Percentiles rank a stretch among this genome's conserved stretches.
phyloP scores from a whole-genome alignment of 2,329 filamentous ascomycete species.

The Juglanconis oblonga region DNA sequence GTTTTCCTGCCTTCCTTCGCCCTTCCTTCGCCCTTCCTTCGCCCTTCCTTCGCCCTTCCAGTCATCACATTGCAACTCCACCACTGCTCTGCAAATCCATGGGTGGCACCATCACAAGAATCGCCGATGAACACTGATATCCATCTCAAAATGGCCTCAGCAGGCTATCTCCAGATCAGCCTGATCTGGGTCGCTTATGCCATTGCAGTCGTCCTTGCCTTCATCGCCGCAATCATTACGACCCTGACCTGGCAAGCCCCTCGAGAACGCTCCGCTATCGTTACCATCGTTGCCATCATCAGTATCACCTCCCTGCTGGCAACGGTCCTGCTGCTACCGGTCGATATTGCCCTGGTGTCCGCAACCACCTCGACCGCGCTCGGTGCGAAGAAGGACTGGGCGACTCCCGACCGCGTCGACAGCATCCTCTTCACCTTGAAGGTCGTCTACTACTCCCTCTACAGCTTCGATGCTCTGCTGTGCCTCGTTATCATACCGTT shows the following conservation, averaged over 20 bases:
- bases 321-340: conserved; percentile 86
- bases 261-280: conserved; percentile 76
- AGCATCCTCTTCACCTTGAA: conserved; percentile 77
- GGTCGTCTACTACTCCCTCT: conserved; percentile 88
- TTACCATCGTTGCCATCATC: conserved; percentile 81
- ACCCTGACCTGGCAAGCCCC: conserved; percentile 90
- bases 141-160: conserved; percentile 23
- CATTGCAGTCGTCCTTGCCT: conserved; percentile 72
- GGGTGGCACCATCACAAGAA: not conserved
- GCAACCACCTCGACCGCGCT: conserved; percentile 74
- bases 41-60: not conserved
- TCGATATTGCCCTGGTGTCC: conserved; percentile 92
- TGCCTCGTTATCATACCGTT: conserved; percentile 91
- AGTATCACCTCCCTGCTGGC: conserved; percentile 85
- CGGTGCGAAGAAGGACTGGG: conserved; percentile 92
- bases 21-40: not conserved
- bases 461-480: conserved; percentile 85
- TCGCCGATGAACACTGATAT: not conserved
- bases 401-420: conserved; percentile 75
- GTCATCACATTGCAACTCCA: not conserved
- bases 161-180: conserved; percentile 74
- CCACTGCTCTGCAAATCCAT: not conserved
- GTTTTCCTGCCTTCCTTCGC: not conserved
- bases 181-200: conserved; percentile 96
- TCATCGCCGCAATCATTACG: conserved; percentile 77